phyloP scores from a whole-genome alignment of 1,284 basidiomycete species.

The Pseudozyma hubeiensis region DNA sequence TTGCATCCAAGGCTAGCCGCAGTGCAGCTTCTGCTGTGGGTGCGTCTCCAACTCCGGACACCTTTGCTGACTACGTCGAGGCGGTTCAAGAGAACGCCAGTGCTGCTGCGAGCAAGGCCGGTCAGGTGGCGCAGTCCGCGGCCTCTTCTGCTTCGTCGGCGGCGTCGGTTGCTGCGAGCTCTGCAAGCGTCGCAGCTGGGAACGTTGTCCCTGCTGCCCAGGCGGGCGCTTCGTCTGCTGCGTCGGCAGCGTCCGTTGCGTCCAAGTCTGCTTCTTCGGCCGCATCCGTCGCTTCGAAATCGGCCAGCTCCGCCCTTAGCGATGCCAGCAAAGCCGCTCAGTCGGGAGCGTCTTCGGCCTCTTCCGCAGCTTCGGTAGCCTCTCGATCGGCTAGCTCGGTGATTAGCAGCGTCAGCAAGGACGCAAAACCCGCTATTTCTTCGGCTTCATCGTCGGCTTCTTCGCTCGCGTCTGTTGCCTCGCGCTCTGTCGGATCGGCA shows the following conservation, averaged over 20 bases:
- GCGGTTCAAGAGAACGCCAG: slow-evolving; percentile 2
- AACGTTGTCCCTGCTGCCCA: neutral
- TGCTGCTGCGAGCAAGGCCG: slow-evolving; percentile 6
- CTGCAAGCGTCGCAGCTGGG: slow-evolving; percentile 4
- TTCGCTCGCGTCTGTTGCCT: slow-evolving; percentile 8
- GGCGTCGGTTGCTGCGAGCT: slow-evolving; percentile 3
- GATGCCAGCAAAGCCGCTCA: slow-evolving; percentile 6
- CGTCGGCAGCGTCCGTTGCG: slow-evolving; percentile 9
- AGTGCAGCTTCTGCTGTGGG: slow-evolving; percentile 33
- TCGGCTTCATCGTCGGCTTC: slow-evolving; percentile 13
- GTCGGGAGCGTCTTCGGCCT: slow-evolving; percentile 1
- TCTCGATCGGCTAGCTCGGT: slow-evolving; percentile 3
- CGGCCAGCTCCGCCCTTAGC: slow-evolving; percentile 3
- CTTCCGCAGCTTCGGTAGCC: slow-evolving; percentile 7
- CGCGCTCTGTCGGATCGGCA: slow-evolving; percentile 7
- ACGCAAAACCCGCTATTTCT: neutral
- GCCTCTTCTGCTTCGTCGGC: slow-evolving; percentile 7
- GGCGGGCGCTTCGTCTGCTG: slow-evolving; percentile 12
- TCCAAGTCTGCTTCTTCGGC: neutral
- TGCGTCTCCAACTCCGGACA: slow-evolving; percentile 35
- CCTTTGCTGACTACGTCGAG: slow-evolving; percentile 29
- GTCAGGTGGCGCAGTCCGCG: neutral
- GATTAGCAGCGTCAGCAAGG: slow-evolving; percentile 1
- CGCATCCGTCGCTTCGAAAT: slow-evolving; percentile 5
- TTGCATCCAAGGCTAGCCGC: slow-evolving; percentile 8